phyloP scores from a whole-genome alignment of 192 early-diverging fungal species.

The Coemansia interrupta region DNA sequence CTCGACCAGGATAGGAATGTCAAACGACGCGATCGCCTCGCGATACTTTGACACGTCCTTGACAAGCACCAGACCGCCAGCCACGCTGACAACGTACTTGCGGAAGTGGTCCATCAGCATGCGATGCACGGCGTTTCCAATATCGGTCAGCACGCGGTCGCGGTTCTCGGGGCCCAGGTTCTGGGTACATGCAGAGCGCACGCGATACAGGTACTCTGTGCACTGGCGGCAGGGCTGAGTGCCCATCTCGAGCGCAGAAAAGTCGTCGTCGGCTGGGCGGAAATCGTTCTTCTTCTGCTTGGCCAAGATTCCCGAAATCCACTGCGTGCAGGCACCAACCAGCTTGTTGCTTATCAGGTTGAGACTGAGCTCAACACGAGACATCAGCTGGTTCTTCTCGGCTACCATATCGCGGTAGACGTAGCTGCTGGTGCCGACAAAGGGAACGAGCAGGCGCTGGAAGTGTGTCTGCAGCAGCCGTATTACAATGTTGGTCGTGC shows the following conservation, averaged over 20 bases:
- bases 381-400: slow-evolving; percentile 87
- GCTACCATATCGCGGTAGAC: slow-evolving; percentile 82
- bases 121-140: slow-evolving; percentile 77
- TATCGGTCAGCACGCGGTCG: slow-evolving; percentile 69
- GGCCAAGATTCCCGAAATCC: slow-evolving; percentile 64
- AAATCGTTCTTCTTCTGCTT: slow-evolving; percentile 90
- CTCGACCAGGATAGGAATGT: slow-evolving; percentile 69
- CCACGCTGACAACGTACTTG: slow-evolving; percentile 78
- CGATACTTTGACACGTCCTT: slow-evolving; percentile 96
- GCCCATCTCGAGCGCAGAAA: slow-evolving; percentile 63
- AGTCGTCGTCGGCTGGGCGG: slow-evolving; percentile 82
- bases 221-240: slow-evolving; percentile 80
- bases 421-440: slow-evolving; percentile 42
- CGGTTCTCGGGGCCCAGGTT: slow-evolving; percentile 73
- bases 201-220: slow-evolving; percentile 69
- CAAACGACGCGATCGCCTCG: slow-evolving; percentile 75
- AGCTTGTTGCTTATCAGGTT: slow-evolving; percentile 67
- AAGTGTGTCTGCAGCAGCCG: slow-evolving; percentile 46
- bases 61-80: slow-evolving; percentile 82
- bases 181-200: slow-evolving; percentile 60
- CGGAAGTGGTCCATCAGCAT: slow-evolving; percentile 91
- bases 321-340: slow-evolving; percentile 61
- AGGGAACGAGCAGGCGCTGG: slow-evolving; percentile 42
- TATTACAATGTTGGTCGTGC: slow-evolving; percentile 25
- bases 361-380: slow-evolving; percentile 71